Evolutionary conservation across 73 alveolate species (phyloP), one percentile per base, ranked within the genome.

Genomic region (Tetrahymena borealis): DNA sequence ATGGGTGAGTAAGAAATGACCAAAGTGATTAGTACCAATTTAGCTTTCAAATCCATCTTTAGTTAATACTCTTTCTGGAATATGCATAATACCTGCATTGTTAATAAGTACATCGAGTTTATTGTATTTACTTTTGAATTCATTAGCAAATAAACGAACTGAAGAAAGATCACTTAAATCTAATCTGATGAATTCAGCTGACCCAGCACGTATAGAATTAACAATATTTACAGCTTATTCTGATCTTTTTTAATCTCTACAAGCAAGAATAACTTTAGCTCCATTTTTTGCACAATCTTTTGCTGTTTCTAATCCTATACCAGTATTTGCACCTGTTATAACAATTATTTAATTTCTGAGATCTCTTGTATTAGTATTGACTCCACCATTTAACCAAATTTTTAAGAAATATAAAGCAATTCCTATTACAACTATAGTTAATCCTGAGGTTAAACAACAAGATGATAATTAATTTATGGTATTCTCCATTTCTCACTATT

Each of bases 11-110:
- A 93, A 77, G 90, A 93, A 93, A 33, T 93, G 95, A 0, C 95
- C 95, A 24, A 93, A 93, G 32, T 93, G 93, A 93, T 93, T 93
- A 7, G 95, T 92, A n/a, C 95, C 95, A 36, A 92, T 78, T 39
- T 92, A 41, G 6, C 41, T 33, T 38, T 92, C 95, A 16, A 78
- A n/a, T 11, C 92, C 92, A 38, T 92, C 42, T 13, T 92, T 16
- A 31, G 95, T 92, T 24, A 92, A 92, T 33, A 78, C 9, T 36
- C 95, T 78, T 38, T 20, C 35, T 28, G 90, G 78, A 10, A 91
- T 77, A 28, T 90, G 91, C 94, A 92, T 78, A 36, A 92, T 92
- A 24, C 90, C 95, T 33, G 95, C 95, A 38, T 92, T 92, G 39
- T 92, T 92, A 3, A 92, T 92, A 33, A 92, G 15, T 15, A 92